Percentiles rank a stretch among this genome's conserved stretches.
phyloP scores from a whole-genome alignment of 108 stramenopile species.

The Fistulifera pelliculosa region DNA sequence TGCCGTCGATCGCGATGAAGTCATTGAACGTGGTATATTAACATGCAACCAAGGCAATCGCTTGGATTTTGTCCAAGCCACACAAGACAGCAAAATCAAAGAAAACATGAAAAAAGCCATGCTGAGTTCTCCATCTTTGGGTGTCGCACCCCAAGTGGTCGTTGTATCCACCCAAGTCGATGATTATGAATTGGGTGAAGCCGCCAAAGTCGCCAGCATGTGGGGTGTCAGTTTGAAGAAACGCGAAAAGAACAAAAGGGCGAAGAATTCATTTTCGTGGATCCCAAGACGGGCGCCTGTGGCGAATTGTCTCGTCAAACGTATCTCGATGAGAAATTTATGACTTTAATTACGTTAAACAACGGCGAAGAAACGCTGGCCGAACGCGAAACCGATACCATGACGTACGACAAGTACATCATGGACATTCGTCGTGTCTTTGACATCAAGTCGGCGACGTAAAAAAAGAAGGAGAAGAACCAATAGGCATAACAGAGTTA shows the following conservation, averaged over 20 bases:
- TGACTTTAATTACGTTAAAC: slow-evolving; percentile 14
- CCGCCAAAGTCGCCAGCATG: slow-evolving; percentile 18
- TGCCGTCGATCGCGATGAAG: slow-evolving; percentile 21
- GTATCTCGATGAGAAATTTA: slow-evolving; percentile 20
- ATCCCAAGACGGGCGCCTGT: slow-evolving; percentile 13
- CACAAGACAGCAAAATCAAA: slow-evolving; percentile 4
- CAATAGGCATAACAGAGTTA: too few species aligned
- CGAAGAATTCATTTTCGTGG: slow-evolving; percentile 18
- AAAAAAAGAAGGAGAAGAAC: too few species aligned
- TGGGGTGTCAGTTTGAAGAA: slow-evolving; percentile 35
- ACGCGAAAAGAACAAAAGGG: slow-evolving; percentile 12
- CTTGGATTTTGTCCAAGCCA: slow-evolving; percentile 18
- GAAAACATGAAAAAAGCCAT: slow-evolving; percentile 17
- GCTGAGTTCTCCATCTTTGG: slow-evolving; percentile 22
- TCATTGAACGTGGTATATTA: slow-evolving; percentile 8
- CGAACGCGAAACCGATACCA: background rate
- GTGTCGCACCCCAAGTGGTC: slow-evolving; percentile 23
- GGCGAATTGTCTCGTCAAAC: slow-evolving; percentile 14
- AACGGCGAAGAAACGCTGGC: slow-evolving; percentile 13
- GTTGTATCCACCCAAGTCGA: slow-evolving; percentile 18
- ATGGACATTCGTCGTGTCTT: background rate
- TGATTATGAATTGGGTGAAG: slow-evolving; percentile 19
- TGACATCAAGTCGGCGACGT: slow-evolving; percentile 1
- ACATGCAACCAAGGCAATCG: slow-evolving; percentile 11
- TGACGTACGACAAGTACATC: slow-evolving; percentile 2